Evolutionary conservation across 441 rosid species (phyloP), one percentile per base, ranked within the genome.

Genomic region (Erodium trifolium): DNA sequence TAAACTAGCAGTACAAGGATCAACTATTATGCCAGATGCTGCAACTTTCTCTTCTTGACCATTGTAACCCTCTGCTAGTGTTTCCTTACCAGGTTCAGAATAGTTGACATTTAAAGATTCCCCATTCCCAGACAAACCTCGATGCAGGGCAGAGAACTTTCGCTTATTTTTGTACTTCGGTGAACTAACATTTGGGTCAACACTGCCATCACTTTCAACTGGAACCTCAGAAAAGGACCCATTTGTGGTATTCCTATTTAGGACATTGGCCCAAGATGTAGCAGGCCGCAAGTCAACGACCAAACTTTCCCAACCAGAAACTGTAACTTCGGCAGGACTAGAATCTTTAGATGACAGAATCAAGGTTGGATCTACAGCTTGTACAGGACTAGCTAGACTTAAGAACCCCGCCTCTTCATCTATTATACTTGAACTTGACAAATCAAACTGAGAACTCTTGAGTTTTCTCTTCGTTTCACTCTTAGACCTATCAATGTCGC

Each of bases 51-150:
- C 71, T 49, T 74, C 73, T 71, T 76, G 79, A 66, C 75, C 75
- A 73, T 78, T 72, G 2, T 63, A 66, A 63, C 72, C 53, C 75
- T 19, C 75, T 59, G 73, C 63, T 63, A 75, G 77, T 53, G 62
- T 19, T 65, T 75, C 81, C 34, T 63, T 59, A 72, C 65, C 73
- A 70, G 80, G 68, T 66, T 49, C 27, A 67, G 70, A 66, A 71
- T n/a, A 10, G 13, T 73, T 73, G 53, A 78, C 78, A 80, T 45
- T 69, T 62, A 60, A 67, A 73, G 76, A 68, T 37, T 62, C 76
- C 67, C 72, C 83, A 18, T 72, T 77, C 73, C 78, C 66, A 75
- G 81, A 75, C 43, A 76, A 74, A 34, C 79, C 83, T 69, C 72
- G 69, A 74, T 70, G 71, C 43, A 75, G 70, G 65, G 70, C 67